Base-by-base conservation (phyloP, 495 filamentous ascomycete genomes). In the Poronia punctata region DNA sequence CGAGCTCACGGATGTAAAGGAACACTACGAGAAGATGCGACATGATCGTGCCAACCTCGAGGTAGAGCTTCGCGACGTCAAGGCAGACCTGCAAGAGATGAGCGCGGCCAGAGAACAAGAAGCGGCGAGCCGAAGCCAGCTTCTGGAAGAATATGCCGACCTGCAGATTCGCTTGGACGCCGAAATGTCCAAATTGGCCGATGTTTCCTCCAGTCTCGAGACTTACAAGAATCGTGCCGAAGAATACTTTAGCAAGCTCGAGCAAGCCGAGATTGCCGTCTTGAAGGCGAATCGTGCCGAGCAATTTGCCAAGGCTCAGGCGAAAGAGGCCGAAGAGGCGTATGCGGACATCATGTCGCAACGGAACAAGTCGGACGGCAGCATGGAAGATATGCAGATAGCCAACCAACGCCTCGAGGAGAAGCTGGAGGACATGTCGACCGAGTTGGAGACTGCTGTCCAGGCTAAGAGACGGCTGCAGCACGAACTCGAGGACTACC, bases 401-500 rank as follows among this genome's bases (percentile, higher is more conserved):
- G 86, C 92, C 53, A 85, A 83, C 17, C 89, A 96, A 65, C 79
- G 83, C 24, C 79, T 85, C 16, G 90, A 96, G 57, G 92, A 90
- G 59, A 83, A 82, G 46, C 74, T 97, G 51, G 92, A 97, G 50
- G 92, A 98, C 59, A 68, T 97, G 45, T 82, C 83, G 7, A 87
- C 90, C 5, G 92, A 98, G 59, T 74, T 96, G 5, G 81, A 88
- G 28, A 81, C 76, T 26, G 90, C 87, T 10, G 65, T 87, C 16
- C 89, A 96, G 65, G 79, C 88, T 5, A 95, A 93, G 70, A 95
- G 94, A 60, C 79, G 92, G 30, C 76, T 98, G 5, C 92, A 98
- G 62, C 89, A 98, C 56, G 92, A 98, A 60, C 83, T 98, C 4
- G 92, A 97, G 64, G 92, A 98, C 57, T 98, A 97, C 64, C 79